Base-by-base conservation (phyloP, 106 monocot genomes). In the Dendrobium catenatum region DNA sequence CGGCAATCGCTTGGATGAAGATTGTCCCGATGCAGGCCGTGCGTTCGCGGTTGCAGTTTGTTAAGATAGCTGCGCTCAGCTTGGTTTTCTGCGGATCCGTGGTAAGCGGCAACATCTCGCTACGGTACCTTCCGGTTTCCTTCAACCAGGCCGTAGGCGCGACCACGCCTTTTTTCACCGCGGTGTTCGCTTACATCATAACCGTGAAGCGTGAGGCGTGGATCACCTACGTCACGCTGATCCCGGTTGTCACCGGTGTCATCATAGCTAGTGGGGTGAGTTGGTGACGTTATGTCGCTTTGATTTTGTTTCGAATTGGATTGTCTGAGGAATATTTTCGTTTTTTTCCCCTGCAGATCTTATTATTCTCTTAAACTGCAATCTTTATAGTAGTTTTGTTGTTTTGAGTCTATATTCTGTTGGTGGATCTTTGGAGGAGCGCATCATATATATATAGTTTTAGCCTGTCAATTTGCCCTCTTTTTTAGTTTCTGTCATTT, bases 141-240 rank as follows among this genome's bases (percentile, higher is more conserved):
- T 87, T 87, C 81, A 87, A 87, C 59, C 87, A 87, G 81, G 87
- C 87, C 13, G 84, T 87, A 31, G 87, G 87, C 26, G 87, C 87
- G n/a, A 87, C 87, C 68, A 87, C 87, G 33, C 87, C 87, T n/a
- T 87, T 87, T 68, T 87, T 87, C 79, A 87, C 87, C 2, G 87
- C 87, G 7, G 81, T 87, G 20, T 87, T 87, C 29, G 87, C 87
- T 18, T 87, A 79, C 75, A 2, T 87, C 19, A 81, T 87, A 78
- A 87, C 87, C 5, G 78, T 84, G 4, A 78, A 78, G 75, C 61
- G 87, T 33, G 87, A 87, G 87, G 58, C 84, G 19, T 87, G 87
- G 87, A 44, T 87, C 31, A 87, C 87, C 4, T 87, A 87, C 59
- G 15, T 84, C 42, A 81, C 87, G 17, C 87, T 87, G 40, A 76